Percentiles rank a stretch among this genome's conserved stretches.
phyloP scores from a whole-genome alignment of 768 basidiomycete genomes.

The Tulasnella sp. region DNA sequence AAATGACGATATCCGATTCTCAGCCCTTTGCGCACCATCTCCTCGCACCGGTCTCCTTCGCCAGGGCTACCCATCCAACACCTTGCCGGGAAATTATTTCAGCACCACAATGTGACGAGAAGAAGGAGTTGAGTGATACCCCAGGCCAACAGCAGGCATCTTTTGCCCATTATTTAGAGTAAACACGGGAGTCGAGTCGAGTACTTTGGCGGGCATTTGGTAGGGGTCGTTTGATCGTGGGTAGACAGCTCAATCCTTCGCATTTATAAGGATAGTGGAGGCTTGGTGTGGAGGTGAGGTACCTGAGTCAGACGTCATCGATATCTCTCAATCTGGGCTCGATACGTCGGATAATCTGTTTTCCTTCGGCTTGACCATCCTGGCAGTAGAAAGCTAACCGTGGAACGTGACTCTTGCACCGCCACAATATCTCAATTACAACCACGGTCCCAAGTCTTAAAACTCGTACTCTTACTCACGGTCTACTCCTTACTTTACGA shows the following conservation, averaged over 20 bases:
- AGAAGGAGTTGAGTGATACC: not conserved
- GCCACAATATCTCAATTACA: not conserved
- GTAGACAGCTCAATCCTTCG: not conserved
- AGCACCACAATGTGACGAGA: not conserved
- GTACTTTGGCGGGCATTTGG: not conserved
- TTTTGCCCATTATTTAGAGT: not conserved
- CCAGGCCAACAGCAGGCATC: not conserved
- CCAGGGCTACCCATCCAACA: constrained; percentile 10
- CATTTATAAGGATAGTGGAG: not conserved
- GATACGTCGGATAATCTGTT: not conserved
- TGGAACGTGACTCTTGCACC: not conserved
- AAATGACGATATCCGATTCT: too few relatives aligned
- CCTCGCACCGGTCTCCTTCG: too few relatives aligned
- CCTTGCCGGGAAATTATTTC: not conserved
- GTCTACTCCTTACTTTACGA: not conserved
- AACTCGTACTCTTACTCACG: not conserved
- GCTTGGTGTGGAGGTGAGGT: not conserved
- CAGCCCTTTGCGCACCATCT: too few relatives aligned
- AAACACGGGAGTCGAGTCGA: not conserved
- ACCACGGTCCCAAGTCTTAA: not conserved
- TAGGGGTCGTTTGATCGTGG: not conserved
- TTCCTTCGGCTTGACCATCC: not conserved
- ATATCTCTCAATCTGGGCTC: not conserved
- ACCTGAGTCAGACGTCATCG: not conserved
- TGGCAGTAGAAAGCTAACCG: not conserved